Percentiles rank a stretch among this genome's conserved stretches.
Evolutionary conservation across 495 filamentous ascomycete genomes (phyloP).

Genomic region (Penicillium arizonense): DNA sequence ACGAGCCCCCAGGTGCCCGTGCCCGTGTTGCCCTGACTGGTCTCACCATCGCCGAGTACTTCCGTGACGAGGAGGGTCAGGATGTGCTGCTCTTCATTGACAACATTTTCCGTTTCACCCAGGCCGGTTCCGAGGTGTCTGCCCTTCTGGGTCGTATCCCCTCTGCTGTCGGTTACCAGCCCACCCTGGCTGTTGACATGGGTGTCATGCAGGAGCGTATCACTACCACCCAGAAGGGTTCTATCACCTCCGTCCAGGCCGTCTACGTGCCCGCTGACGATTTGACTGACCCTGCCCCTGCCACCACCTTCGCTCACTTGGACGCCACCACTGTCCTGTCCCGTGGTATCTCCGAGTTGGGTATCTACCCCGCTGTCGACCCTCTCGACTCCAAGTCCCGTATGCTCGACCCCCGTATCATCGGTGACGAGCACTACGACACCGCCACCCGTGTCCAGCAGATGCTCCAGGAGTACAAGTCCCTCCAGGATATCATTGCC

Average conservation of each 20-base stretch:
- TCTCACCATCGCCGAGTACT: constrained; percentile 88
- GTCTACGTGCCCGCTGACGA: constrained; percentile 99
- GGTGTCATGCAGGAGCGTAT: constrained; percentile 99
- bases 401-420: constrained; percentile 98
- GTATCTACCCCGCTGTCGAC: constrained; percentile 99
- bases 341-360: constrained; percentile 99
- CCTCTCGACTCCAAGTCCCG: constrained; percentile 99
- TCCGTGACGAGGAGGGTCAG: constrained; percentile 97
- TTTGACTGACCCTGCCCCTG: constrained; percentile 99
- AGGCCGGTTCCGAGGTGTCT: constrained; percentile 99
- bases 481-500: constrained; percentile 99
- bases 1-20: constrained; percentile 99
- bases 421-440: constrained; percentile 96
- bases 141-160: constrained; percentile 99
- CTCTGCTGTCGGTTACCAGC: constrained; percentile 99
- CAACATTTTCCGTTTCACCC: constrained; percentile 99
- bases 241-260: constrained; percentile 99
- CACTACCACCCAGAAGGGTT: constrained; percentile 98
- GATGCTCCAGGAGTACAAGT: constrained; percentile 99
- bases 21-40: constrained; percentile 98
- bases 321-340: constrained; percentile 99
- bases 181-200: constrained; percentile 99
- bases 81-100: constrained; percentile 99
- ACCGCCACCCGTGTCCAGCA: constrained; percentile 93
- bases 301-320: constrained; percentile 99